Evolutionary conservation across 2,329 filamentous ascomycete species (phyloP), one percentile per base, ranked within the genome.

Genomic region (Exophiala lecanii-corni): DNA sequence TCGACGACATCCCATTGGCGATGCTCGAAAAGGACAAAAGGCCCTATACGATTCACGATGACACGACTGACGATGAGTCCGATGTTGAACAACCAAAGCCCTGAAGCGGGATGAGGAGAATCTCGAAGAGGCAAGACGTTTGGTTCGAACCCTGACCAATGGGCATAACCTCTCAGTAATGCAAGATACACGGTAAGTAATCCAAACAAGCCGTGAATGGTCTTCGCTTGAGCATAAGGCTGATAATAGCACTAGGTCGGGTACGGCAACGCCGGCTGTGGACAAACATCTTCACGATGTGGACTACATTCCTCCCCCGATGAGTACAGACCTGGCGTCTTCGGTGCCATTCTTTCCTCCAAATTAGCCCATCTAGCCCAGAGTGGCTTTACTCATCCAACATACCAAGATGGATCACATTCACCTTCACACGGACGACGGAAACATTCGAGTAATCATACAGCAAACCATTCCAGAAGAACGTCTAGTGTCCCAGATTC

Each of bases 1-100:
- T 56, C 16, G 49, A 55, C 35, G 55, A 57, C 21, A 55, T 60
- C 20, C 56, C 55, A 4, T 21, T 60, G 19, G 43, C 49, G 16
- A 45, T 41, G 10, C 42, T 59, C 13, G 42, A 53, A 5, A 54
- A 45, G 16, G 47, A 50, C 18, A 53, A 41, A 36, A 37, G 55
- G 5, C 52, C 43, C 20, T 58, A 55, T 45, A 49, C 45, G 1
- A 45, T 58, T 18, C 49, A 58, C 25, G 57, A 59, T 21, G 52
- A 54, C 4, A 51, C 54, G 9, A 56, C 54, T 13, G 52, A 55
- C 36, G 48, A 51, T 15, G 49, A 54, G 17, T 38, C 40, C 16
- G 55, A 54, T 10, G 41, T 26, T 4, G 46, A 52, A 4, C 25
- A 47, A 9, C 30, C 33, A 4, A 49, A 51, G 19, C 33, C 26